Evolutionary conservation across 2,329 filamentous ascomycete genomes (phyloP).

Genomic region (Ambrosiella xylebori): DNA sequence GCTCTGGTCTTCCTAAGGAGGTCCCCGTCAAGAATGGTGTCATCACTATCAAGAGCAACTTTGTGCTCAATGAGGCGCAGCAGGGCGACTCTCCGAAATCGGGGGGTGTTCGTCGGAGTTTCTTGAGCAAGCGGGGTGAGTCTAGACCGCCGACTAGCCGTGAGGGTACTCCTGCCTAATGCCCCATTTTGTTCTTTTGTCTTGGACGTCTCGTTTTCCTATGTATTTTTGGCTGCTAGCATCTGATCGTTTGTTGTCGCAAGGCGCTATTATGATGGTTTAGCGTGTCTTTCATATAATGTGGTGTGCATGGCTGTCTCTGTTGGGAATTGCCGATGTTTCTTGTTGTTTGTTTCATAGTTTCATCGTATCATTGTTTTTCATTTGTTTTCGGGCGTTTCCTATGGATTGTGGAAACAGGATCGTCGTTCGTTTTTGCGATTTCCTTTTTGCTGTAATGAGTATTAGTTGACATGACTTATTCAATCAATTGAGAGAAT

Average conservation of each 20-base stretch:
- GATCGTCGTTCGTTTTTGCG: background rate
- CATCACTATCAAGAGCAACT: conserved; percentile 59
- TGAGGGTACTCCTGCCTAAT: conserved; percentile 23
- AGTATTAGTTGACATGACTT: background rate
- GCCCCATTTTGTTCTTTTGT: background rate
- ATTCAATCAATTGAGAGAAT: background rate
- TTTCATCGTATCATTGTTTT: background rate
- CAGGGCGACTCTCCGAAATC: conserved; percentile 29
- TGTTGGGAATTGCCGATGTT: conserved; percentile 1
- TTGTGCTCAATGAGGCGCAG: conserved; percentile 28
- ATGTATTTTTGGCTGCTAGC: background rate
- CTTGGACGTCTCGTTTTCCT: background rate
- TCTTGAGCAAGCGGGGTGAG: conserved; percentile 32
- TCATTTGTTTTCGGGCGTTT: background rate
- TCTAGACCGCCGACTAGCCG: conserved; percentile 21
- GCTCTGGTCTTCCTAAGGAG: conserved; percentile 50
- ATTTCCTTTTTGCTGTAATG: background rate
- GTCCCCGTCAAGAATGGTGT: conserved; percentile 56
- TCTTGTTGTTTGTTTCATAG: background rate
- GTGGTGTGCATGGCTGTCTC: background rate
- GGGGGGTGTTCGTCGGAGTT: conserved; percentile 30
- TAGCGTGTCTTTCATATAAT: background rate
- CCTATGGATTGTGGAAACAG: background rate
- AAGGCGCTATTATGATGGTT: background rate
- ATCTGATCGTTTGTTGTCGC: background rate